Percentiles rank a stretch among this genome's conserved stretches.
Evolutionary conservation across 1,284 basidiomycete species (phyloP).

Genomic region (Cryptococcus wingfieldii): DNA sequence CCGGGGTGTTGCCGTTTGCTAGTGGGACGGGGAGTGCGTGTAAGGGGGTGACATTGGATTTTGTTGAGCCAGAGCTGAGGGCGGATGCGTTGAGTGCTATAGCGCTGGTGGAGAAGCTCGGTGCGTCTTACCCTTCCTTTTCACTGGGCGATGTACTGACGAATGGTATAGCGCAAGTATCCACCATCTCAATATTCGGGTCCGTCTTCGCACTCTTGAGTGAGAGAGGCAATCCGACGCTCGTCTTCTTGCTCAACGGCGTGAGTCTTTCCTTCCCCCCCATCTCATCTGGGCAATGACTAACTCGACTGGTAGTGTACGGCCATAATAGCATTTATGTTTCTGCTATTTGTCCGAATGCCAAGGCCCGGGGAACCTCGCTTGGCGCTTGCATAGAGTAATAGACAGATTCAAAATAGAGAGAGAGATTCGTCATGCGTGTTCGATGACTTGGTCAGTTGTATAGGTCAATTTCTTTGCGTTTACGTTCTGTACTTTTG

Average conservation of each 20-base stretch:
- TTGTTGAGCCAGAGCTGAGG: conserved; percentile 32
- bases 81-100: conserved; percentile 44
- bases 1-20: conserved; percentile 43
- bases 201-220: conserved; percentile 31
- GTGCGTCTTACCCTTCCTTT: conserved; percentile 5
- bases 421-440: too few species aligned
- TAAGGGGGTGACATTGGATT: conserved; percentile 47
- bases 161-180: conserved; percentile 24
- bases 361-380: conserved; percentile 12
- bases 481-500: too few species aligned
- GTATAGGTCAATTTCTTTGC: neutral
- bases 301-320: conserved; percentile 14
- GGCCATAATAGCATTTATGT: conserved; percentile 31
- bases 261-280: conserved; percentile 15
- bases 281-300: neutral
- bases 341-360: conserved; percentile 37
- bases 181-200: conserved; percentile 38
- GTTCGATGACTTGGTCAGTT: neutral
- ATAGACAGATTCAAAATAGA: too few species aligned
- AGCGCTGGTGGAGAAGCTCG: conserved; percentile 44
- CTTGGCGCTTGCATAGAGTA: conserved; percentile 2
- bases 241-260: conserved; percentile 38
- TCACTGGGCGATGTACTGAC: neutral
- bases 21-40: conserved; percentile 45
- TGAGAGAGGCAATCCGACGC: conserved; percentile 25